phyloP scores from a whole-genome alignment of 2,329 filamentous ascomycete genomes.

The Didymella pomorum region DNA sequence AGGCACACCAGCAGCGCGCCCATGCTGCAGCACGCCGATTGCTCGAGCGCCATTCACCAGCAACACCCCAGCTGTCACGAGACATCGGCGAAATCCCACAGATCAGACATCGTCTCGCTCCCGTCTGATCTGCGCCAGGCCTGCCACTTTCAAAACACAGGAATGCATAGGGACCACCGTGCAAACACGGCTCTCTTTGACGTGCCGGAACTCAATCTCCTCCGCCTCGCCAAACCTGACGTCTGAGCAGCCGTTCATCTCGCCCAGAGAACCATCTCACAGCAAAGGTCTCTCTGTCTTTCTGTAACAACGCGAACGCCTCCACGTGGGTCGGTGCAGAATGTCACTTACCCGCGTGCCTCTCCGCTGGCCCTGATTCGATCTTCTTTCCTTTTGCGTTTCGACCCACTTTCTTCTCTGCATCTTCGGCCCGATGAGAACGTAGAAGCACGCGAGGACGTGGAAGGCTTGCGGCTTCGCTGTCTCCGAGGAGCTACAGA shows the following conservation, averaged over 20 bases:
- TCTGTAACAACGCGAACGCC: constrained; percentile 9
- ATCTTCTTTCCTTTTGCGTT: constrained; percentile 8
- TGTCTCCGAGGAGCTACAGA: constrained; percentile 11
- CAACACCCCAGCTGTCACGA: constrained; percentile 22
- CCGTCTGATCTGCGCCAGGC: constrained; percentile 23
- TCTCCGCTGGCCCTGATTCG: constrained; percentile 20
- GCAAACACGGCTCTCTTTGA: constrained; percentile 12
- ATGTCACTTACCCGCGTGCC: constrained; percentile 12
- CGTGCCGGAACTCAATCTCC: constrained; percentile 13
- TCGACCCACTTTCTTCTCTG: constrained; percentile 18
- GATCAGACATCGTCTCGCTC: constrained; percentile 23
- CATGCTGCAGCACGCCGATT: constrained; percentile 17
- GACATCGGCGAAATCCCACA: constrained; percentile 23
- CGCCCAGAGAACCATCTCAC: constrained; percentile 4
- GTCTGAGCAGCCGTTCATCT: constrained; percentile 9
- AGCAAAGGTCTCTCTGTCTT: not conserved
- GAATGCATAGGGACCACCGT: constrained; percentile 8
- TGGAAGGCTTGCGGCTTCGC: constrained; percentile 8
- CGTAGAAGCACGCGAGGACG: constrained; percentile 12
- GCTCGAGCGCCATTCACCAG: constrained; percentile 17
- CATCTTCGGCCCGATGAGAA: constrained; percentile 21
- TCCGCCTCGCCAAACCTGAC: constrained; percentile 5
- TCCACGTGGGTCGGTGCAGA: constrained; percentile 14
- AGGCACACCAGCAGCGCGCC: constrained; percentile 3
- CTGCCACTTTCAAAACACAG: constrained; percentile 23